Conservation (phyloP, 1,284 basidiomycete species). For the Agroathelia rolfsii region DNA sequence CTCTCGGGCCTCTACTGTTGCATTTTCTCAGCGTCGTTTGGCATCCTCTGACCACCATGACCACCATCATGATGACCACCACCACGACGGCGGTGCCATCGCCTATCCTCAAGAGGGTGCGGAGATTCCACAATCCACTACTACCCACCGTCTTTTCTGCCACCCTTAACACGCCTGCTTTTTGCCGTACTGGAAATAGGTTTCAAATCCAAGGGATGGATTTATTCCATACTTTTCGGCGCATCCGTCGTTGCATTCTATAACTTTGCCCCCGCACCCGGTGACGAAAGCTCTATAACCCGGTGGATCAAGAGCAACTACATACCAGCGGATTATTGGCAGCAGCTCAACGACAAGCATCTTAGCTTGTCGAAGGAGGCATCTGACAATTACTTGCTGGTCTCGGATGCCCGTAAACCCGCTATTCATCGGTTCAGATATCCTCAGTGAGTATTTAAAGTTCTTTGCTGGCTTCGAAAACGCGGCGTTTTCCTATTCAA, state of each 20-base stretch:
- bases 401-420: constrained; percentile 41
- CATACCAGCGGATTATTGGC: constrained; percentile 40
- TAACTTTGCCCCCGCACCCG: constrained; percentile 54
- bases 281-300: constrained; percentile 50
- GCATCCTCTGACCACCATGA: constrained; percentile 27
- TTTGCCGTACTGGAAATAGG: constrained; percentile 7
- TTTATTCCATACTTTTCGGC: constrained; percentile 57
- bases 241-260: constrained; percentile 44
- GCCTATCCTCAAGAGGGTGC: constrained; percentile 52
- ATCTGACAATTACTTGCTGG: constrained; percentile 34
- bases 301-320: constrained; percentile 49
- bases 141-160: not conserved
- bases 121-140: constrained; percentile 12
- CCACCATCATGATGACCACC: constrained; percentile 29
- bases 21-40: constrained; percentile 25
- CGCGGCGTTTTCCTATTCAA: constrained; percentile 2
- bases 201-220: constrained; percentile 24
- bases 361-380: constrained; percentile 36
- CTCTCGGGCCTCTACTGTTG: constrained; percentile 13
- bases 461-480: constrained; percentile 1
- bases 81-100: constrained; percentile 27
- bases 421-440: constrained; percentile 51
- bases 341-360: constrained; percentile 43
- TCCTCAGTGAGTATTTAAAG: constrained; percentile 47
- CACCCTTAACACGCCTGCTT: constrained; percentile 6